Conservation (phyloP, 176 grass and related monocot species). For the Dactylis glomerata region DNA sequence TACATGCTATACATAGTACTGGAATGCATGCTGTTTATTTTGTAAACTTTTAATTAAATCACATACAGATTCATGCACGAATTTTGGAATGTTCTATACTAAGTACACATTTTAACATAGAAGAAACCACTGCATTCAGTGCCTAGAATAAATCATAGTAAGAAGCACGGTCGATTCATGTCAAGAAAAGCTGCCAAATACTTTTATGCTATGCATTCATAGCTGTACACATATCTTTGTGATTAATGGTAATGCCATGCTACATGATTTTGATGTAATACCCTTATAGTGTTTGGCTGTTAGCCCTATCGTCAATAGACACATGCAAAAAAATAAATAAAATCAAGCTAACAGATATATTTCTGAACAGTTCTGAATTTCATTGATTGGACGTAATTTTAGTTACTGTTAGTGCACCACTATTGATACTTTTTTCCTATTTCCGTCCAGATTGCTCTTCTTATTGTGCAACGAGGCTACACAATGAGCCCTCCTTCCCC, state of each 20-base stretch:
- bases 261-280: constrained; percentile 13
- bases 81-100: not conserved
- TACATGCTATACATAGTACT: not conserved
- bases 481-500: constrained; percentile 89
- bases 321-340: not conserved
- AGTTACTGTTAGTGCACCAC: not conserved
- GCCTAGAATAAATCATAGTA: not conserved
- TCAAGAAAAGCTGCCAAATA: not conserved
- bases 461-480: constrained; percentile 94
- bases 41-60: not conserved
- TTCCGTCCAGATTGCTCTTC: constrained; percentile 83
- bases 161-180: not conserved
- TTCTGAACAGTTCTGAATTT: not conserved
- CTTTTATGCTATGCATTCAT: not conserved
- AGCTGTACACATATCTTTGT: not conserved
- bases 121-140: not conserved
- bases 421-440: not conserved
- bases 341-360: not conserved
- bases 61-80: not conserved
- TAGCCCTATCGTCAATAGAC: not conserved
- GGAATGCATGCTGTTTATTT: not conserved
- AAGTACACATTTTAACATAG: not conserved
- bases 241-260: constrained; percentile 8
- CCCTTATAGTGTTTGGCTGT: constrained; percentile 3
- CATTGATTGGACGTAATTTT: constrained; percentile 9